A percentile compares a stretch with the other conserved stretches of the same genome.
Conservation (phyloP, 306 rosid species). For the Fragaria ananassa region DNA sequence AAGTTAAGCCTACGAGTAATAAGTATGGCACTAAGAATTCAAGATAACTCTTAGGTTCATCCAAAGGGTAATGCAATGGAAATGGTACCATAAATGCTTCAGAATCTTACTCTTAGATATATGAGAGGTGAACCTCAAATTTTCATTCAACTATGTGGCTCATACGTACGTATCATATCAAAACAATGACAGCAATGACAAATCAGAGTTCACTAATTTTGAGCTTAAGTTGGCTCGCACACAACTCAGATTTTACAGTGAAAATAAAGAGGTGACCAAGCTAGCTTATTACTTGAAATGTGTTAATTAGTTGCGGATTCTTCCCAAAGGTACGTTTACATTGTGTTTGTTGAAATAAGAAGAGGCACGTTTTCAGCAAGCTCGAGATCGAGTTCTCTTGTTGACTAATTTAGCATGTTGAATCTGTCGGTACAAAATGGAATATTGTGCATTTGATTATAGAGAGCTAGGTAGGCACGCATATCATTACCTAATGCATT, state of each 20-base stretch:
- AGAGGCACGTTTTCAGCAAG: neutral
- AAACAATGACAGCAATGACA: neutral
- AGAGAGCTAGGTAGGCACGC: neutral
- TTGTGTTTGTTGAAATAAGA: neutral
- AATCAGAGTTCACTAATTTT: neutral
- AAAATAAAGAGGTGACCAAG: too few species aligned
- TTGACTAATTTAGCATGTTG: neutral
- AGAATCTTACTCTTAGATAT: neutral
- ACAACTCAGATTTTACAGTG: too few species aligned
- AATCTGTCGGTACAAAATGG: neutral
- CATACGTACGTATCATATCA: neutral
- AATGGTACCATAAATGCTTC: neutral
- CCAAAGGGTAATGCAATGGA: neutral
- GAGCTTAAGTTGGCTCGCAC: too few species aligned
- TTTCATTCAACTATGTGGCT: neutral
- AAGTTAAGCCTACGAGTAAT: too few species aligned
- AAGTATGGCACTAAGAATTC: neutral
- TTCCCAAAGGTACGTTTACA: neutral
- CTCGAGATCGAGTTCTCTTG: neutral
- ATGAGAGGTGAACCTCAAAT: neutral
- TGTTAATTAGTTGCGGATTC: too few species aligned
- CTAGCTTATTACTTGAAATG: too few species aligned
- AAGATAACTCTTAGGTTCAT: neutral
- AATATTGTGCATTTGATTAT: neutral
- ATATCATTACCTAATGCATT: conserved; percentile 3